Conservation (phyloP, 768 basidiomycete genomes). For the Suillus placidus region DNA sequence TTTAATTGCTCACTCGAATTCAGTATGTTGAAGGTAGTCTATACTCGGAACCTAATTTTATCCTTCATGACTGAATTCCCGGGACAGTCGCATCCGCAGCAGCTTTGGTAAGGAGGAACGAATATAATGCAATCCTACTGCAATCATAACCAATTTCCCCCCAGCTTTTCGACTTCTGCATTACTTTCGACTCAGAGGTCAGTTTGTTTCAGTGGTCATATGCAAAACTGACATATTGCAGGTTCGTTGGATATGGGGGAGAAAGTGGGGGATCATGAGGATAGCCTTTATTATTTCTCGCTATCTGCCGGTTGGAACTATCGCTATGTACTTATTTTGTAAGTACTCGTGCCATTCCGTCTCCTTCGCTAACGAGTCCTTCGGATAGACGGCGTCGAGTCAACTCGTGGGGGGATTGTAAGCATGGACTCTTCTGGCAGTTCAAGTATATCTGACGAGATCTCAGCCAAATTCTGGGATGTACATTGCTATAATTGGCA, state of each 20-base stretch:
- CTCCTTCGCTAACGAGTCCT: neutral
- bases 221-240: neutral
- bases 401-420: neutral
- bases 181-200: conserved; percentile 11
- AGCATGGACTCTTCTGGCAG: neutral
- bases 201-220: neutral
- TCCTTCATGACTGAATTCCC: neutral
- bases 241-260: conserved; percentile 22
- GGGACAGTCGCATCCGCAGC: neutral
- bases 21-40: conserved; percentile 4
- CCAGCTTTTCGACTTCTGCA: conserved; percentile 5
- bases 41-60: neutral
- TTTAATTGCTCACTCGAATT: neutral
- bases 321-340: conserved; percentile 12
- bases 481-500: neutral
- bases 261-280: conserved; percentile 21
- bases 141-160: neutral
- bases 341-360: neutral
- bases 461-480: neutral
- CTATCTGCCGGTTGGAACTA: conserved; percentile 23
- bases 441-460: neutral
- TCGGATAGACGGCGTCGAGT: neutral
- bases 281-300: conserved; percentile 23
- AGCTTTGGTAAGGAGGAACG: neutral
- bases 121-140: neutral